Conservation (phyloP, 2,329 filamentous ascomycete genomes). For the Plenodomus tracheiphilus region DNA sequence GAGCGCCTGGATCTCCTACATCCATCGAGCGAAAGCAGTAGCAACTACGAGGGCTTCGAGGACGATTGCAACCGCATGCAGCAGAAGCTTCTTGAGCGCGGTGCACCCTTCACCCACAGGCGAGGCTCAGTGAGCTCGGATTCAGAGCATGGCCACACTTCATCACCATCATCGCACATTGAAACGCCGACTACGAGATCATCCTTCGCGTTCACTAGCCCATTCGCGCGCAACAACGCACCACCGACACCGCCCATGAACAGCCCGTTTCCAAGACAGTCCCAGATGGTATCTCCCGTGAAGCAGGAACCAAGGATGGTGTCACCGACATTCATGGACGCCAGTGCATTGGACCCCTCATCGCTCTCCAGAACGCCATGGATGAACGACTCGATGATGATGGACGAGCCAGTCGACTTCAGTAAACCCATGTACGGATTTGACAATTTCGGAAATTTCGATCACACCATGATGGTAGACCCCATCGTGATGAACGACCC, state of each 20-base stretch:
- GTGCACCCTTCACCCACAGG: constrained; percentile 56
- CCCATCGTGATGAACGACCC: constrained; percentile 35
- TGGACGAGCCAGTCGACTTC: constrained; percentile 43
- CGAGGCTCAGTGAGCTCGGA: constrained; percentile 61
- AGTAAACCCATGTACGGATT: constrained; percentile 39
- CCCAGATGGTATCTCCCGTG: constrained; percentile 33
- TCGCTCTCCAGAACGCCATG: constrained; percentile 33
- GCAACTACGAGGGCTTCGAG: constrained; percentile 58
- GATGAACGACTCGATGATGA: constrained; percentile 41
- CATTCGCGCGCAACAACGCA: constrained; percentile 38
- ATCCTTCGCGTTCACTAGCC: constrained; percentile 30
- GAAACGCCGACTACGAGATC: constrained; percentile 44
- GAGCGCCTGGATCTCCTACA: constrained; percentile 62
- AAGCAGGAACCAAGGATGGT: constrained; percentile 39
- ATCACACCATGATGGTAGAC: constrained; percentile 41
- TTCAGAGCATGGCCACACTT: constrained; percentile 57
- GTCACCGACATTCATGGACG: constrained; percentile 34
- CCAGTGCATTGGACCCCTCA: constrained; percentile 35
- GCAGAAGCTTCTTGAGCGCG: constrained; percentile 57
- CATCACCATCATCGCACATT: constrained; percentile 41
- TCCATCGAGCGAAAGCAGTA: constrained; percentile 50
- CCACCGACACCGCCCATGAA: constrained; percentile 46
- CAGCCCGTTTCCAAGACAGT: constrained; percentile 42
- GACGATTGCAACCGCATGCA: constrained; percentile 61
- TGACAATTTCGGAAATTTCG: constrained; percentile 36